Percentiles rank a stretch among this genome's conserved stretches.
phyloP scores from a whole-genome alignment of 2,329 filamentous ascomycete species.

The Trichoderma aggressivum region DNA sequence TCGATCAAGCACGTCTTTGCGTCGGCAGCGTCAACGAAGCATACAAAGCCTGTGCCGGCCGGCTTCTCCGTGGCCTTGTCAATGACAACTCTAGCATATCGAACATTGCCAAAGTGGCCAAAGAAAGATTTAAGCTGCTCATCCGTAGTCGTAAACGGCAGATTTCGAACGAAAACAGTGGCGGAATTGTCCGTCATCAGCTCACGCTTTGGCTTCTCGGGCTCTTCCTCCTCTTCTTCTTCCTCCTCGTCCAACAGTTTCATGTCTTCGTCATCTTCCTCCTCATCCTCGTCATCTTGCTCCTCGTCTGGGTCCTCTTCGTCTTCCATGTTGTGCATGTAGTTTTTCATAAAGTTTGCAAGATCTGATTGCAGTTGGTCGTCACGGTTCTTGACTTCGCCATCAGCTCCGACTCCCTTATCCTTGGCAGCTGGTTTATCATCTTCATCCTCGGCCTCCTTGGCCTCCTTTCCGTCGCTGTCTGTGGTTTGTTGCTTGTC shows the following conservation, averaged over 20 bases:
- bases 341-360: conserved; percentile 56
- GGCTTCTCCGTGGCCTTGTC: conserved; percentile 82
- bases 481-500: conserved; percentile 54
- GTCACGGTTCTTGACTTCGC: conserved; percentile 38
- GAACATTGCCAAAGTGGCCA: conserved; percentile 76
- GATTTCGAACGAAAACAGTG: conserved; percentile 88
- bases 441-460: conserved; percentile 30
- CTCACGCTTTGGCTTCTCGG: conserved; percentile 37
- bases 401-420: conserved; percentile 28
- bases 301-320: conserved; percentile 50
- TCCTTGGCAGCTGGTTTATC: conserved; percentile 29
- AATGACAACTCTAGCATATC: conserved; percentile 88
- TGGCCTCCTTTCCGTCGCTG: conserved; percentile 34
- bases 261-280: conserved; percentile 37
- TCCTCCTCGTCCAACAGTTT: conserved; percentile 35
- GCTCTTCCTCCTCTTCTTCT: conserved; percentile 27
- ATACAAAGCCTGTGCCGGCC: conserved; percentile 91
- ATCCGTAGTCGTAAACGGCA: conserved; percentile 86
- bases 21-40: conserved; percentile 76
- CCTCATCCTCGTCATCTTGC: conserved; percentile 42
- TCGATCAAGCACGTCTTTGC: conserved; percentile 71
- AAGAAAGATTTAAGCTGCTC: conserved; percentile 83
- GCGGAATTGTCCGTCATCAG: conserved; percentile 60
- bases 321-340: conserved; percentile 55
- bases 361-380: conserved; percentile 45